Percentiles rank a stretch among this genome's conserved stretches.
phyloP scores from a whole-genome alignment of 805 yeast species.

The Saccharomycopsis synnaedendra region DNA sequence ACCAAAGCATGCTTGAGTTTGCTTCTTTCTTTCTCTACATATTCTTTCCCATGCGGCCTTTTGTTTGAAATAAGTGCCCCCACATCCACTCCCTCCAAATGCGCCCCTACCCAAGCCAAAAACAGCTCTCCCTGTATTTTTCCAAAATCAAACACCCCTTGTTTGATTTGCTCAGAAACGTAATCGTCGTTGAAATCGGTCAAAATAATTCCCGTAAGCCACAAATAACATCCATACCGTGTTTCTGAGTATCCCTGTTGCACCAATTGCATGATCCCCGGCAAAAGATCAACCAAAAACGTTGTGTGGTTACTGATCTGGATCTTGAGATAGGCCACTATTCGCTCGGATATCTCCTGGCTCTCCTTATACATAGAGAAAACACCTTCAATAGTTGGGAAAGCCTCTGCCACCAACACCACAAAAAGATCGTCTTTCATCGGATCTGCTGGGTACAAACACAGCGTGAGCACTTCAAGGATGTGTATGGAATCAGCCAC shows the following conservation, averaged over 20 bases:
- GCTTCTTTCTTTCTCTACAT: not conserved
- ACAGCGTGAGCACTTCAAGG: constrained; percentile 45
- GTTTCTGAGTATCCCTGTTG: constrained; percentile 60
- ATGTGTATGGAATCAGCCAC: constrained; percentile 71
- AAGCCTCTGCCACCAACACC: constrained; percentile 48
- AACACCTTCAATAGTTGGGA: constrained; percentile 45
- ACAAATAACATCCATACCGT: constrained; percentile 71
- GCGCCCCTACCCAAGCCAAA: constrained; percentile 7
- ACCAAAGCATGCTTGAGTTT: constrained; percentile 18
- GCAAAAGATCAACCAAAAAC: constrained; percentile 46
- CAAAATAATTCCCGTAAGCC: constrained; percentile 79
- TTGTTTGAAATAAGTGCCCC: not conserved
- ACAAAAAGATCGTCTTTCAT: constrained; percentile 18
- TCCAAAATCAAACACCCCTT: constrained; percentile 66
- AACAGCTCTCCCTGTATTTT: constrained; percentile 11
- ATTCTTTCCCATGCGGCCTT: not conserved
- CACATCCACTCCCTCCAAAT: constrained; percentile 3
- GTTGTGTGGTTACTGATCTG: constrained; percentile 52
- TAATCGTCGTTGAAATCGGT: constrained; percentile 58
- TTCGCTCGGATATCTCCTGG: constrained; percentile 59
- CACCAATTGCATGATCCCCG: constrained; percentile 53
- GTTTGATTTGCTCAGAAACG: constrained; percentile 34
- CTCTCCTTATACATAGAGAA: constrained; percentile 47
- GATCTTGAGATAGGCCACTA: constrained; percentile 55
- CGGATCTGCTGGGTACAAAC: constrained; percentile 32